Evolutionary conservation across 1,284 basidiomycete species (phyloP), one percentile per base, ranked within the genome.

Genomic region (Nidula niveotomentosa): DNA sequence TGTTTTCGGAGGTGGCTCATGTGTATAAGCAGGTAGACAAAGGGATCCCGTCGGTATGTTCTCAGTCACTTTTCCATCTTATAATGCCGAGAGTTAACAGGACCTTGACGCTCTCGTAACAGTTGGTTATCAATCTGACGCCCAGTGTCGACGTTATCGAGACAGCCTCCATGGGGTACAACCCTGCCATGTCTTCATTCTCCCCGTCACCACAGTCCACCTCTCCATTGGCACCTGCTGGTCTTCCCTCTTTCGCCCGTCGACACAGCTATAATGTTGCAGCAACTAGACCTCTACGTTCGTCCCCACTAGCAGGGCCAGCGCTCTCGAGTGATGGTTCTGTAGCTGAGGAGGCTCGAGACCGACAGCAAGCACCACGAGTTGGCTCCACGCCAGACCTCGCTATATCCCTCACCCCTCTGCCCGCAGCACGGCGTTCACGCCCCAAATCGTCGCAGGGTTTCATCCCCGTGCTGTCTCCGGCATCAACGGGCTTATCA

Each of bases 291-390:
- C 74, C 73, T 1, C 36, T 72, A 13, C 68, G 70, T 10, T 75
- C 74, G 1, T 76, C 74, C 18, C 74, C 74, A 8, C 64, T 76
- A 15, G 68, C 73, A 15, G 69, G 72, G 6, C 72, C 72, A 13
- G 69, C 64, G 1, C 47, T 72, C 1, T 64, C 58, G 18, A 54
- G 52, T 53, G 55, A 63, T 1, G 49, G 50, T 41, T 15, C 35
- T 35, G 17, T 13, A 13, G 15, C 48, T 35, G 47, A 54, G 43
- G 35, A 46, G 43, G 4, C 37, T 46, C 45, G 49, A 51, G 18
- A 10, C 30, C 7, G 46, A 52, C 48, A 41, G 51, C 34, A 33
- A 54, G 34, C 57, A 13, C 57, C 54, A 37, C 48, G 49, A 53
- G 48, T 52, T 7, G 37, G 56, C 39, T 53, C 53, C 18, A 52